Evolutionary conservation across 2,329 filamentous ascomycete species (phyloP).

Genomic region (Paecilomyces variotii): DNA sequence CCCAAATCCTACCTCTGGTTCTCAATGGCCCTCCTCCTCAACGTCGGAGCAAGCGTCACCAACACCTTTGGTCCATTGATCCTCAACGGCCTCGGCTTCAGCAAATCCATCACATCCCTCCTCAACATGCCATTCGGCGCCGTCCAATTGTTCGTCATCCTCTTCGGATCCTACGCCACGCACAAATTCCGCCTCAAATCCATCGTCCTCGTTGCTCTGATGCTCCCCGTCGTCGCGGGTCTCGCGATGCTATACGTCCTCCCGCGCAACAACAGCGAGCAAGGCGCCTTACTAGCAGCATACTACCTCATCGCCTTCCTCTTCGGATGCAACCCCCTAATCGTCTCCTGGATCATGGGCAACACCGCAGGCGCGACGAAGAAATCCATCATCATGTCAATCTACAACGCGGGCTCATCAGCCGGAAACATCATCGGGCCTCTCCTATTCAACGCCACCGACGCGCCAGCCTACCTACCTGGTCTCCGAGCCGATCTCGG

Average conservation of each 20-base stretch:
- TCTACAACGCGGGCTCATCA: slow-evolving; percentile 56
- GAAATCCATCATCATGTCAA: slow-evolving; percentile 55
- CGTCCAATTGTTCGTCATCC: slow-evolving; percentile 52
- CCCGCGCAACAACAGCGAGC: slow-evolving; percentile 31
- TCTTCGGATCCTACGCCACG: slow-evolving; percentile 51
- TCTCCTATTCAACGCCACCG: slow-evolving; percentile 50
- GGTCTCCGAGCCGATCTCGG: slow-evolving; percentile 47
- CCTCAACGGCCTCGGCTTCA: slow-evolving; percentile 52
- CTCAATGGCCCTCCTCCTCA: slow-evolving; percentile 52
- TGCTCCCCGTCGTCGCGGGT: slow-evolving; percentile 55
- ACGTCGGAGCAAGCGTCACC: slow-evolving; percentile 56
- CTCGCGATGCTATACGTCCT: slow-evolving; percentile 48
- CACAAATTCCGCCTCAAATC: slow-evolving; percentile 52
- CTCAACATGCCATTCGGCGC: slow-evolving; percentile 62
- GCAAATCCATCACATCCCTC: slow-evolving; percentile 50
- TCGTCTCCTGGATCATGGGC: slow-evolving; percentile 61
- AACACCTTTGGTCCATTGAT: slow-evolving; percentile 61
- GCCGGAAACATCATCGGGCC: slow-evolving; percentile 62
- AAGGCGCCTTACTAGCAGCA: slow-evolving; percentile 46
- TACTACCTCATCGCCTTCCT: slow-evolving; percentile 62
- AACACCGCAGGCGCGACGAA: slow-evolving; percentile 63
- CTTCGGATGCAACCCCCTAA: slow-evolving; percentile 57
- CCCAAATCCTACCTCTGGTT: slow-evolving; percentile 52
- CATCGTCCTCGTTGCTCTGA: slow-evolving; percentile 44
- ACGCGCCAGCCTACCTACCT: slow-evolving; percentile 52